A percentile compares a stretch with the other conserved stretches of the same genome.
These are phyloP conservation scores for Thymus mandschuricus DNA, from an alignment of 257 asterid genomes.

Conservation along the genomic window DNA sequence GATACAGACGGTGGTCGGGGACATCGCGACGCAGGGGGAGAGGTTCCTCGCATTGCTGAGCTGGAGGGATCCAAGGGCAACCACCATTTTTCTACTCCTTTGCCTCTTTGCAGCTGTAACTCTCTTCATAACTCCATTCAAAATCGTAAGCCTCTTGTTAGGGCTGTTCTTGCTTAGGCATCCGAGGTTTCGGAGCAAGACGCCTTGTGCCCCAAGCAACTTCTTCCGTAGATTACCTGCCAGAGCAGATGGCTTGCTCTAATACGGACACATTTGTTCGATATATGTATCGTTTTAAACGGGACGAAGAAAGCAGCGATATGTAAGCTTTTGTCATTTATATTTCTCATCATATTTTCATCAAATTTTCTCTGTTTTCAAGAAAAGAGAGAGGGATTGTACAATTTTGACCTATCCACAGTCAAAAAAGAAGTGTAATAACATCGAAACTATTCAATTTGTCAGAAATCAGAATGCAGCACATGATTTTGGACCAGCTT, in stretches of 20 bases:
- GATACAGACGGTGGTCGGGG: conserved; percentile 56
- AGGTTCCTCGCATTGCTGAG: conserved; percentile 48
- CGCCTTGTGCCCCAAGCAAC: conserved; percentile 48
- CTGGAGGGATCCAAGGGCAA: conserved; percentile 64
- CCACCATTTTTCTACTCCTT: conserved; percentile 41
- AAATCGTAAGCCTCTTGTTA: conserved; percentile 46
- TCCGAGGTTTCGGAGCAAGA: conserved; percentile 53
- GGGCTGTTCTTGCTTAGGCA: conserved; percentile 51
- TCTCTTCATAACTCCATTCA: conserved; percentile 58
- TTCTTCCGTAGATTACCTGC: conserved; percentile 56
- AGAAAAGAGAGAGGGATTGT: not conserved
- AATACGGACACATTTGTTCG: no score
- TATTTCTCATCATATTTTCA: not conserved
- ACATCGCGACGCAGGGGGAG: conserved; percentile 62
- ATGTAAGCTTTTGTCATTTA: no score
- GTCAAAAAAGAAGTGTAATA: not conserved
- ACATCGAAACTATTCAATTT: not conserved
- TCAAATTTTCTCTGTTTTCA: not conserved
- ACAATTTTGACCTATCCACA: not conserved
- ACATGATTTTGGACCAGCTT: conserved; percentile 11
- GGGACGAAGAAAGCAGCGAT: no score
- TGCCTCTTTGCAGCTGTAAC: conserved; percentile 49
- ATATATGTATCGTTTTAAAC: no score
- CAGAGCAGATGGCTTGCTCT: conserved; percentile 49
- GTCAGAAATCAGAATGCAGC: conserved; percentile 3